Conservation (phyloP, 179 eudicot genomes). For the Vitellaria paradoxa region DNA sequence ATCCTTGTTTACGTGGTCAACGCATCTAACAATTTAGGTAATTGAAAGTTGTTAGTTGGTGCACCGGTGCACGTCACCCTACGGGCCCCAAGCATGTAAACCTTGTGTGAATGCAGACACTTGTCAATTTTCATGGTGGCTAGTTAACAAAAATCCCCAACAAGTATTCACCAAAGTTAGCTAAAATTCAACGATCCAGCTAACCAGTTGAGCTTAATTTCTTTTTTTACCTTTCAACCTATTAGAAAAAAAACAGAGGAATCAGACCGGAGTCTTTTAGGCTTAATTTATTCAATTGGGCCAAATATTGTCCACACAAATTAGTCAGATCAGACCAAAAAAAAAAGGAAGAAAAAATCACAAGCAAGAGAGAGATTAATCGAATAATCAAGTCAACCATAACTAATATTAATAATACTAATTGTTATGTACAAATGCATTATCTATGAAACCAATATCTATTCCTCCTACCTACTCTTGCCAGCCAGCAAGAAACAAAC, state of each 20-base stretch:
- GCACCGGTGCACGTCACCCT: background rate
- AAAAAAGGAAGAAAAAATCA: background rate
- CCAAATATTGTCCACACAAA: too few species aligned
- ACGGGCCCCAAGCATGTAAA: background rate
- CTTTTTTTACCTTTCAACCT: too few species aligned
- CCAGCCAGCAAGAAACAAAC: constrained; percentile 22
- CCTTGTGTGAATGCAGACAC: background rate
- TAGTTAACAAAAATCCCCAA: background rate
- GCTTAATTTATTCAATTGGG: too few species aligned
- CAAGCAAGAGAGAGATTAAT: background rate
- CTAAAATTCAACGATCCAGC: too few species aligned
- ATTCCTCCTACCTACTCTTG: background rate
- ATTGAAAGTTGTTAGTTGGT: constrained; percentile 7
- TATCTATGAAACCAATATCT: background rate
- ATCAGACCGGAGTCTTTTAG: too few species aligned
- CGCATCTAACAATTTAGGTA: background rate
- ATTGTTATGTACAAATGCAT: constrained; percentile 12
- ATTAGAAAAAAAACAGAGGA: too few species aligned
- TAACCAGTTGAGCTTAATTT: too few species aligned
- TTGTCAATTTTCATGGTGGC: background rate
- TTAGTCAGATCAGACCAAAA: too few species aligned
- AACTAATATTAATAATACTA: background rate
- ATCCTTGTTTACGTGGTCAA: too few species aligned
- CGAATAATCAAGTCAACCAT: constrained; percentile 14
- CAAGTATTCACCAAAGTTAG: too few species aligned